These are phyloP conservation scores for Rhizoclosmatium globosum DNA, from an alignment of 192 early-diverging fungal genomes.

Conservation along the genomic window DNA sequence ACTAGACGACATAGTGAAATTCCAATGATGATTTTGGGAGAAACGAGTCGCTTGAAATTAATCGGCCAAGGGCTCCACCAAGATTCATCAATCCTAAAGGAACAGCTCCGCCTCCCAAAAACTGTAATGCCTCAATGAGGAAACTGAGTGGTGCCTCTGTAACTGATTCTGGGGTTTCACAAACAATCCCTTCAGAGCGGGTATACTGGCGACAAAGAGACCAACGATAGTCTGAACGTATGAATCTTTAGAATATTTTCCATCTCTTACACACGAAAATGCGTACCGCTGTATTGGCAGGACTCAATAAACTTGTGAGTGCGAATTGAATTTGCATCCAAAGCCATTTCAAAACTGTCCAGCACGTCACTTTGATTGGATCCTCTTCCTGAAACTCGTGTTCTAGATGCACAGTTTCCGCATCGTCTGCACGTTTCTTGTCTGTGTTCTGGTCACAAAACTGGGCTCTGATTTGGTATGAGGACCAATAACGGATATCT, in stretches of 20 bases:
- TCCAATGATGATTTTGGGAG: background rate
- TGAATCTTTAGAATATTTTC: conserved; percentile 6
- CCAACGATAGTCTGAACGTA: conserved; percentile 27
- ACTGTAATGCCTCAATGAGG: conserved; percentile 41
- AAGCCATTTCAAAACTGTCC: background rate
- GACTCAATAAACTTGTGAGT: conserved; percentile 9
- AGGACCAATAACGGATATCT: too few relatives aligned
- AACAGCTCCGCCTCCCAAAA: conserved; percentile 38
- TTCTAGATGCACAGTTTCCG: too few relatives aligned
- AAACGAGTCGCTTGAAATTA: background rate
- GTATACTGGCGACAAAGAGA: conserved; percentile 38
- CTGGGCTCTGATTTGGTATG: too few relatives aligned
- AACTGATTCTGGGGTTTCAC: background rate
- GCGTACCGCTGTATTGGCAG: conserved; percentile 24
- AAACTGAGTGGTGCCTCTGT: conserved; percentile 44
- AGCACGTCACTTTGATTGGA: background rate
- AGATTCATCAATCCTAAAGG: conserved; percentile 49
- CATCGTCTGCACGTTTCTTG: too few relatives aligned
- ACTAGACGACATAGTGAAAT: conserved; percentile 33
- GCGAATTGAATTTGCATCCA: conserved; percentile 3
- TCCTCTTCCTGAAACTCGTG: too few relatives aligned
- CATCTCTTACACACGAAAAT: background rate
- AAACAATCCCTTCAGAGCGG: conserved; percentile 28
- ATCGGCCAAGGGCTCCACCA: conserved; percentile 43
- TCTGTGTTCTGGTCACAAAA: too few relatives aligned